Evolutionary conservation across 2,329 filamentous ascomycete species (phyloP).

Genomic region (Pezicula carpinea): DNA sequence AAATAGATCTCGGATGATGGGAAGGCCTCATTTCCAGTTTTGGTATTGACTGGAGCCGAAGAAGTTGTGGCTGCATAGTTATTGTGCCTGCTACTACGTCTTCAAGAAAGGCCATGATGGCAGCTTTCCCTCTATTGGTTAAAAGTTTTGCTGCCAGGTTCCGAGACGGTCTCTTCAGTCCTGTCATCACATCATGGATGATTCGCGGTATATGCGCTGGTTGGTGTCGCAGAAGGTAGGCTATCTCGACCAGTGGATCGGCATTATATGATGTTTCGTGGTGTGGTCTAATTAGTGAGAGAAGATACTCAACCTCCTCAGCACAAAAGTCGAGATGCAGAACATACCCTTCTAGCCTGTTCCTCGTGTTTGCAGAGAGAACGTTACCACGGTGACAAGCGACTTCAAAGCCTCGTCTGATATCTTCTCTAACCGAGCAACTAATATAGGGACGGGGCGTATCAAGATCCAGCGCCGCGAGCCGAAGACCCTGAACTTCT

Average conservation of each 20-base stretch:
- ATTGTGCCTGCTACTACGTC: constrained; percentile 12
- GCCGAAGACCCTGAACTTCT: background rate
- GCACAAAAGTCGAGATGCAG: constrained; percentile 15
- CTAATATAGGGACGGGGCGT: constrained; percentile 10
- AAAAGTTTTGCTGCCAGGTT: constrained; percentile 47
- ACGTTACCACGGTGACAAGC: background rate
- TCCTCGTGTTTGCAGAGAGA: background rate
- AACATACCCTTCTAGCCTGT: background rate
- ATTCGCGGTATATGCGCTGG: constrained; percentile 1
- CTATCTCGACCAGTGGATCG: background rate
- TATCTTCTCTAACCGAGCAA: background rate
- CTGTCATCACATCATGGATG: constrained; percentile 1
- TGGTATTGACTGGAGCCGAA: constrained; percentile 1
- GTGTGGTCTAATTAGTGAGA: background rate
- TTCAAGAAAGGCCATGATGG: constrained; percentile 13
- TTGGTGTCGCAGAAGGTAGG: constrained; percentile 4
- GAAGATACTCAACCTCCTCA: constrained; percentile 10
- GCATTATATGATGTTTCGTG: background rate
- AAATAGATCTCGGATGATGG: constrained; percentile 2
- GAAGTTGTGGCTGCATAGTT: constrained; percentile 1
- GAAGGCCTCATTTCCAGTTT: background rate
- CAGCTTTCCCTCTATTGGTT: constrained; percentile 43
- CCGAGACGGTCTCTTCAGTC: constrained; percentile 1
- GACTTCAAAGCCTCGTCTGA: constrained; percentile 8
- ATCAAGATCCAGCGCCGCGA: background rate